Conservation (phyloP, 192 early-diverging fungal genomes). For the Linnemannia hyalina region DNA sequence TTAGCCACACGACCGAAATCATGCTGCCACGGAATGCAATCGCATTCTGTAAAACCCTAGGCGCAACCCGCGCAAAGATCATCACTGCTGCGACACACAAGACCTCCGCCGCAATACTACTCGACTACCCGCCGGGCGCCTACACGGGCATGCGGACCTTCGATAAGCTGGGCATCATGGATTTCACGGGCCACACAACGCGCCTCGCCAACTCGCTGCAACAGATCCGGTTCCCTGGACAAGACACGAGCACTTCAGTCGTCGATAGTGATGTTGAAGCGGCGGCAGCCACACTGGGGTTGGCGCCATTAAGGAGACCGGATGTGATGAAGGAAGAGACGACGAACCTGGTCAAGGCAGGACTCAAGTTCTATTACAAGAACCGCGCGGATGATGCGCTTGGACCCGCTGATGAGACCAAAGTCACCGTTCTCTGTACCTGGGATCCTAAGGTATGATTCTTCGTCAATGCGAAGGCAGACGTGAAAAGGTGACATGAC, state of each 20-base stretch:
- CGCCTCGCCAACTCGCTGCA: constrained; percentile 65
- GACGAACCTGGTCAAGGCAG: constrained; percentile 54
- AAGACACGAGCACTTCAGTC: background rate
- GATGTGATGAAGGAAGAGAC: constrained; percentile 21
- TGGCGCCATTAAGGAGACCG: constrained; percentile 22
- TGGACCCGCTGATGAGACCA: constrained; percentile 55
- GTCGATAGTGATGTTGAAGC: background rate
- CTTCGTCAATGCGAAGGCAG: background rate
- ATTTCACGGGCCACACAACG: constrained; percentile 65
- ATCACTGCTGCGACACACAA: constrained; percentile 21
- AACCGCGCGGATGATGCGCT: background rate
- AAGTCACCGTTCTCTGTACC: constrained; percentile 68
- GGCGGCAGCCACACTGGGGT: constrained; percentile 24
- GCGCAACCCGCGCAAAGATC: constrained; percentile 13
- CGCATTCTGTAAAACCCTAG: constrained; percentile 26
- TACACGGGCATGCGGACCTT: constrained; percentile 78
- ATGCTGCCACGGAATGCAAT: constrained; percentile 33
- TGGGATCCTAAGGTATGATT: constrained; percentile 64
- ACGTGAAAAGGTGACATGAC: background rate
- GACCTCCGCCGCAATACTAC: constrained; percentile 25
- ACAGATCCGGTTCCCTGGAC: constrained; percentile 56
- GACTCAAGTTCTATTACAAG: constrained; percentile 62
- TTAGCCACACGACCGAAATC: background rate
- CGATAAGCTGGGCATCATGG: constrained; percentile 62
- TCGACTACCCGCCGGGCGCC: constrained; percentile 62